A percentile compares a stretch with the other conserved stretches of the same genome.
phyloP scores from a whole-genome alignment of 305 asterid species.

The Fraxinus latifolia region DNA sequence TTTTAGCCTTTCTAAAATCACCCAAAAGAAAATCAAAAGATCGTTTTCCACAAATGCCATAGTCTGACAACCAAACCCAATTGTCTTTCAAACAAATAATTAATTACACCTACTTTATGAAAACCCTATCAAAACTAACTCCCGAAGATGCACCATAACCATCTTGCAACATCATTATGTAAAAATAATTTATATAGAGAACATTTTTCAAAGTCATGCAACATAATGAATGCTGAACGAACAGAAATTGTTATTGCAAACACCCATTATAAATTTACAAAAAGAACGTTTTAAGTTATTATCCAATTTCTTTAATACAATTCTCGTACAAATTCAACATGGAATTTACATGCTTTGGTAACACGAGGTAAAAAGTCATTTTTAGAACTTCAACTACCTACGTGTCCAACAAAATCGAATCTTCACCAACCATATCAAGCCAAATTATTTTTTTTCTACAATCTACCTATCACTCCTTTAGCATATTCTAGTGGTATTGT shows the following conservation, averaged over 20 bases:
- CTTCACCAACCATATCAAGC: neutral
- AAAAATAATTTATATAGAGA: neutral
- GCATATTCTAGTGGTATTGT: neutral
- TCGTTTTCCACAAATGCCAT: neutral
- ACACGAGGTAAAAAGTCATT: neutral
- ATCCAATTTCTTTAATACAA: neutral
- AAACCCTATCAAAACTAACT: neutral
- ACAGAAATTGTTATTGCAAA: neutral
- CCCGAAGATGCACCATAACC: neutral
- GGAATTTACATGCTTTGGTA: neutral
- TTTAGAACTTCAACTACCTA: neutral
- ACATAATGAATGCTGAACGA: neutral
- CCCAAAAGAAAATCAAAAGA: neutral
- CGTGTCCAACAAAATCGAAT: neutral
- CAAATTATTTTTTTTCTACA: neutral
- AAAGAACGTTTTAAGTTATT: neutral
- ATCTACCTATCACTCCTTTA: neutral
- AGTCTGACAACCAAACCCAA: neutral
- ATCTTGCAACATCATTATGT: neutral
- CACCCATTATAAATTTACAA: neutral
- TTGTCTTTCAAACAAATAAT: neutral
- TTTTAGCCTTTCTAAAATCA: neutral
- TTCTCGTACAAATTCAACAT: neutral
- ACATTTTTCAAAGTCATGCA: neutral
- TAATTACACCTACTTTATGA: neutral